These are phyloP conservation scores for Crucibulum laeve DNA, from an alignment of 768 basidiomycete species.

Conservation along the genomic window DNA sequence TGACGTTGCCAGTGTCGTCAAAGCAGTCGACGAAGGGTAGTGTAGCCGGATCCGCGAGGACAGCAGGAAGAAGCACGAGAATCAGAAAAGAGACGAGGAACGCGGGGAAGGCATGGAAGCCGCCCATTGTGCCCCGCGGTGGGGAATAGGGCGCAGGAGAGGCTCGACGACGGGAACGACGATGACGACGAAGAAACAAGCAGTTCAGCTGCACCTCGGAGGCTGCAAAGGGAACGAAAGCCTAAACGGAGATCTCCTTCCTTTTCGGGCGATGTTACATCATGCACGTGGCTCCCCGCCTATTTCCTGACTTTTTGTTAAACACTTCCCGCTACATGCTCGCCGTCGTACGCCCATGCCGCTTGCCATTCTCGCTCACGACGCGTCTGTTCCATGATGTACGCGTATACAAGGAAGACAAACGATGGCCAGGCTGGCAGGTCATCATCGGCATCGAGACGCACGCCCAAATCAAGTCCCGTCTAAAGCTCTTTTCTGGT, in stretches of 20 bases:
- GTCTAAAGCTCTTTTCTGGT: conserved; percentile 84
- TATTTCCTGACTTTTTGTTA: background rate
- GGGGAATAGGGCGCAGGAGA: too few relatives aligned
- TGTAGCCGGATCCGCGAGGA: conserved; percentile 53
- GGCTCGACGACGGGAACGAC: conserved; percentile 8
- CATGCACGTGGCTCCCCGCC: background rate
- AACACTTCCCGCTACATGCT: background rate
- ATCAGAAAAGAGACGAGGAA: conserved; percentile 21
- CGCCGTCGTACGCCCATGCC: background rate
- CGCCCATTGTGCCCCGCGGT: conserved; percentile 9
- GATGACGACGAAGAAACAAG: conserved; percentile 10
- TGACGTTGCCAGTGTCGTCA: conserved; percentile 35
- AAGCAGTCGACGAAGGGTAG: conserved; percentile 71
- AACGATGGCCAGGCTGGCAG: conserved; percentile 82
- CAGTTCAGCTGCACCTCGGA: background rate
- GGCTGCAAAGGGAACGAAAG: background rate
- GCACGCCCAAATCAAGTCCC: conserved; percentile 89
- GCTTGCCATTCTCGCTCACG: conserved; percentile 7
- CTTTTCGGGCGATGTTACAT: background rate
- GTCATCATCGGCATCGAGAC: conserved; percentile 93
- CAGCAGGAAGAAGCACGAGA: conserved; percentile 16
- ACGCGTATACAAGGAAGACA: conserved; percentile 28
- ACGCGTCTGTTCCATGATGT: conserved; percentile 26
- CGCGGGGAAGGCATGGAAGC: conserved; percentile 5
- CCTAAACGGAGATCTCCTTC: background rate